Percentiles rank a stretch among this genome's conserved stretches.
Conservation (phyloP, 2,329 filamentous ascomycete species). For the Alternaria novae-zelandiae region DNA sequence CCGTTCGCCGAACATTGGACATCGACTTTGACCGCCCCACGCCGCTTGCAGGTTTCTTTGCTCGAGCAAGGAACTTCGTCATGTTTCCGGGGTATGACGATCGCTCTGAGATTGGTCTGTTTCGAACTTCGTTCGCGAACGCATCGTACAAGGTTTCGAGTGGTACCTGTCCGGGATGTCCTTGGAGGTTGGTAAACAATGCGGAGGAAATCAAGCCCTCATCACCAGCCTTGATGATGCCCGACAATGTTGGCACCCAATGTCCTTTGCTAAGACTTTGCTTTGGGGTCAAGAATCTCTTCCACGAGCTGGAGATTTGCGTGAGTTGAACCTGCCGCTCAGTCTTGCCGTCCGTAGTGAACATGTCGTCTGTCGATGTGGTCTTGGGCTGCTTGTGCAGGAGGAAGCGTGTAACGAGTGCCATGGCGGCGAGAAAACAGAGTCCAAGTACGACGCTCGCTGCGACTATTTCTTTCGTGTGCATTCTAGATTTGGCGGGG, state of each 20-base stretch:
- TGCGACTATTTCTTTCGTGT: conserved; percentile 22
- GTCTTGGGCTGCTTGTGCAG: conserved; percentile 33
- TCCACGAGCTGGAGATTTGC: conserved; percentile 26
- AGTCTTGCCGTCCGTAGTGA: conserved; percentile 14
- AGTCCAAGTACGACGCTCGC: conserved; percentile 21
- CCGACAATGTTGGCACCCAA: conserved; percentile 37
- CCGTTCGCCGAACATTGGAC: conserved; percentile 17
- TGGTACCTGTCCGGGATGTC: conserved; percentile 28
- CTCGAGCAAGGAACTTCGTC: conserved; percentile 28
- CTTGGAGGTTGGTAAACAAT: conserved; percentile 32
- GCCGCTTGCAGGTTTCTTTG: conserved; percentile 14
- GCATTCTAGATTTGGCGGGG: conserved; percentile 17
- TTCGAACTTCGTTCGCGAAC: conserved; percentile 34
- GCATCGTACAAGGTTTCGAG: conserved; percentile 35
- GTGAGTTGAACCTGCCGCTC: conserved; percentile 20
- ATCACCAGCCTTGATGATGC: conserved; percentile 43
- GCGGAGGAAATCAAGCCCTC: conserved; percentile 36
- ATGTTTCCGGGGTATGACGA: conserved; percentile 32
- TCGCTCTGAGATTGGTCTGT: conserved; percentile 26
- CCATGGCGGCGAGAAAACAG: conserved; percentile 29
- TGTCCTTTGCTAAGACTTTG: conserved; percentile 16
- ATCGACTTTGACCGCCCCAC: conserved; percentile 27
- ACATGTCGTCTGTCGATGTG: conserved; percentile 4
- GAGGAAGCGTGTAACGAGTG: conserved; percentile 36
- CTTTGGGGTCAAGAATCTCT: conserved; percentile 27